Base-by-base conservation (phyloP, 2,329 filamentous ascomycete species). In the Aspergillus sp. region DNA sequence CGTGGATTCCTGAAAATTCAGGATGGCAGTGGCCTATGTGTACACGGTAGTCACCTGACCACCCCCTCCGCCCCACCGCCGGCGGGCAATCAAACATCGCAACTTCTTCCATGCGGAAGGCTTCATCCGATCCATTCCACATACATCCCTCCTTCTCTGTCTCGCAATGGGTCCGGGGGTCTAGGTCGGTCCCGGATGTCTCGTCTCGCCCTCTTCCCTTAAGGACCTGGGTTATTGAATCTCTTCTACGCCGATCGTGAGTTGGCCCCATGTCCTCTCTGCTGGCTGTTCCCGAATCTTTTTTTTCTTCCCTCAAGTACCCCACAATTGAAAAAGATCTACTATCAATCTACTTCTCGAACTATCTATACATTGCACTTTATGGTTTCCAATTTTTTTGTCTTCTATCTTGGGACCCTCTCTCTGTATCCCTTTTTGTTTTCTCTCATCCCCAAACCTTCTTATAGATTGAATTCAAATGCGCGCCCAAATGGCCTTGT, bases 241-340 rank as follows among this genome's bases (percentile, higher is more conserved):
- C 26, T 50, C 61, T 69, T 56, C 62, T 66, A 64, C 65, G 71
- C 71, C 70, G 69, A 73, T 73, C 71, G 72, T 74, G 65, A 74
- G 72, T 74, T 62, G 55, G 57, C 57, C 63, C 62, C 60, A 50
- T 61, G 42, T 65, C 54, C 51, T 52, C 55, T 50, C 55, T 55
- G 32, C 14, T 54, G 49, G 36, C 26, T 53, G 22, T 53, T 60
- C 54, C 39, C 51, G 26, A 36, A 39, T 56, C 46, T 56, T 61
- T 54, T 60, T 55, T 53, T 51, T 56, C 22, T 26, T 18, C 39
- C 49, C 18, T 36, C n/a, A 49, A 10, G 32, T 18, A 51, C 54
- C 49, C 52, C 57, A 52, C 52, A 46, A 49, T 22, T 52, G 46
- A 20, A 31, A 31, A 24, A 22, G 45, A 26, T 52, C 49, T 58